Evolutionary conservation across 225 moss, liverwort and hornwort species (phyloP), one percentile per base, ranked within the genome.

Genomic region (Polytrichum commune): DNA sequence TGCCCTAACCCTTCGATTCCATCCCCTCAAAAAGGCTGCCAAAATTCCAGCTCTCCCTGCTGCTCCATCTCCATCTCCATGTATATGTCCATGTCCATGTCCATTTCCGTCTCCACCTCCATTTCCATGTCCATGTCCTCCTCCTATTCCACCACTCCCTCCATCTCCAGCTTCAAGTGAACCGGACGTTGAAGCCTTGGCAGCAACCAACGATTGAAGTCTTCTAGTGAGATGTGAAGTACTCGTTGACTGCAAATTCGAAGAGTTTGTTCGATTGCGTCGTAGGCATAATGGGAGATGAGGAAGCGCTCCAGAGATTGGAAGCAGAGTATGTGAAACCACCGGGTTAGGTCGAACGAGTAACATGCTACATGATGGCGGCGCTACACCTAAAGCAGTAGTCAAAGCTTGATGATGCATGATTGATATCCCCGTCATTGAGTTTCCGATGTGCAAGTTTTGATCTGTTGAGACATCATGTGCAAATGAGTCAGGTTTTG

Each of bases 1-100:
- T 8, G 91, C 91, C 28, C 68, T 74, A 5, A 90, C 86, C 54
- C 91, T 84, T 8, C 79, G 75, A 20, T 77, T 75, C 93, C 93
- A 81, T 27, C 81, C 81, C 13, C 46, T 63, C 62, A 62, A 57
- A 32, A 81, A 81, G 13, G 64, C 64, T 29, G 63, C 81, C n/a
- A 78, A 55, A 25, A 77, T 38, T 9, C 22, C 22, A 16, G 18
- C 26, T 8, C 25, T 5, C 57, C 71, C 81, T 29, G 28, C 30
- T 58, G 67, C 66, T 6, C 63, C 69, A 18, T 29, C 54, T 9
- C 54, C 58, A 9, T 33, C 63, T 28, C 46, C 64, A 65, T 24
- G 60, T 64, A 26, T 26, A 26, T 26, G 26, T 26, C 55, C 72
- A 65, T 58, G 24, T 24, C 65, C 29, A 18, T 69, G 30, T 19